Evolutionary conservation across 106 monocot genomes (phyloP).

Genomic region (Hemerocallis citrina): DNA sequence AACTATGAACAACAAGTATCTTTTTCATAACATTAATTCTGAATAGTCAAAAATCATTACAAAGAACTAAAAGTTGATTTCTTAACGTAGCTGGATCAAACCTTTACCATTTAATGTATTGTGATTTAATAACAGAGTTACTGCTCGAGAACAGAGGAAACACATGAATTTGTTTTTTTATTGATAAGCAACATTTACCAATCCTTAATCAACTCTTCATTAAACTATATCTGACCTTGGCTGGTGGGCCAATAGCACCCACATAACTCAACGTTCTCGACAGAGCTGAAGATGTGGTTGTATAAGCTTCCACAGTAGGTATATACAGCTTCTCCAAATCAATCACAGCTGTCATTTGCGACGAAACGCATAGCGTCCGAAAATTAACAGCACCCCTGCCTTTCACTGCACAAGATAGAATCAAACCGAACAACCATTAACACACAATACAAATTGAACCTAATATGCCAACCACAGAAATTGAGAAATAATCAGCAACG

Average conservation of each 20-base stretch:
- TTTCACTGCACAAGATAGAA: constrained; percentile 25
- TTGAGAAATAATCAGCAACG: no score
- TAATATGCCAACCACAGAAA: no score
- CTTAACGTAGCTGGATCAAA: no score
- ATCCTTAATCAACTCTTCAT: background rate
- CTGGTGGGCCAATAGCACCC: constrained; percentile 43
- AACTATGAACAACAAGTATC: no score
- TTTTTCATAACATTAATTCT: no score
- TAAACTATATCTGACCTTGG: constrained; percentile 31
- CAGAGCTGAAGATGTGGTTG: constrained; percentile 18
- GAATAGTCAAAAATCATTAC: no score
- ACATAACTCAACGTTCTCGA: constrained; percentile 37
- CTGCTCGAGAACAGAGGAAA: background rate
- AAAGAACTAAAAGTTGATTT: no score
- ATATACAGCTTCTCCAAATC: constrained; percentile 29
- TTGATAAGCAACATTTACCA: background rate
- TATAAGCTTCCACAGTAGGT: constrained; percentile 29
- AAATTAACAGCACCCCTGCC: constrained; percentile 24
- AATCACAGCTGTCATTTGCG: constrained; percentile 23
- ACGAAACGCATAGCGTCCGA: constrained; percentile 20
- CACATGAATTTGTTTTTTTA: background rate
- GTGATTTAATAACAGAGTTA: no score
- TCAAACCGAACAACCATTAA: background rate
- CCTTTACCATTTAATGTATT: no score
- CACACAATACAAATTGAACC: no score